Conservation (phyloP, 2,329 filamentous ascomycete genomes). For the Zasmidium angulare region DNA sequence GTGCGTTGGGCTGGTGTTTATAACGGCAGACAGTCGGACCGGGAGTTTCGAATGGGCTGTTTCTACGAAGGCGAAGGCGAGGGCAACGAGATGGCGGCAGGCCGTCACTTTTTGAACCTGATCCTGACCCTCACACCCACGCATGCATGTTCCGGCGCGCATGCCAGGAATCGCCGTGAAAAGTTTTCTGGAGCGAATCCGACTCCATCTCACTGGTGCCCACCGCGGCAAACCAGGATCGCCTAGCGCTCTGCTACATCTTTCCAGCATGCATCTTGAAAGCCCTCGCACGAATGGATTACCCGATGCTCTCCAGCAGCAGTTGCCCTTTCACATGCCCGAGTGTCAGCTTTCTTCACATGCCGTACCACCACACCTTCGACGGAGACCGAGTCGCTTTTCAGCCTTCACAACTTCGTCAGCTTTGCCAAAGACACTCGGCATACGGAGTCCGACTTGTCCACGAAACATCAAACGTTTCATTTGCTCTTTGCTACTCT, state of each 20-base stretch:
- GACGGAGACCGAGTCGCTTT: not conserved
- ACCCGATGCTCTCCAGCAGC: not conserved
- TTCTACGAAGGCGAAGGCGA: not conserved
- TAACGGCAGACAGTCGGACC: not conserved
- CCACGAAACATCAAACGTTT: too few relatives aligned
- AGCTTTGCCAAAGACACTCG: too few relatives aligned
- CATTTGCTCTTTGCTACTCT: too few relatives aligned
- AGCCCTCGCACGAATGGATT: slow-evolving; percentile 1
- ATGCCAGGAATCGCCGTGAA: not conserved
- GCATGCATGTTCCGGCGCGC: too few relatives aligned
- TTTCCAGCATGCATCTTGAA: not conserved
- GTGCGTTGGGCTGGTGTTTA: not conserved
- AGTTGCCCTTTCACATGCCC: not conserved
- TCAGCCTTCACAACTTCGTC: not conserved
- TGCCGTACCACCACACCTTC: not conserved
- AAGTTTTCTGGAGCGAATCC: not conserved
- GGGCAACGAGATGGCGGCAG: not conserved
- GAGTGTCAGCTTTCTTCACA: not conserved
- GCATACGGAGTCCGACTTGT: too few relatives aligned
- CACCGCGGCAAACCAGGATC: slow-evolving; percentile 1
- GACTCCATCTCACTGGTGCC: not conserved
- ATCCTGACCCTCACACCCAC: not conserved
- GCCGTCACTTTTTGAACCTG: not conserved
- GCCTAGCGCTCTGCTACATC: not conserved
- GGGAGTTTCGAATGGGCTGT: not conserved